A percentile compares a stretch with the other conserved stretches of the same genome.
Evolutionary conservation across 1,284 basidiomycete species (phyloP).

Genomic region (Trichosporon ovoides): DNA sequence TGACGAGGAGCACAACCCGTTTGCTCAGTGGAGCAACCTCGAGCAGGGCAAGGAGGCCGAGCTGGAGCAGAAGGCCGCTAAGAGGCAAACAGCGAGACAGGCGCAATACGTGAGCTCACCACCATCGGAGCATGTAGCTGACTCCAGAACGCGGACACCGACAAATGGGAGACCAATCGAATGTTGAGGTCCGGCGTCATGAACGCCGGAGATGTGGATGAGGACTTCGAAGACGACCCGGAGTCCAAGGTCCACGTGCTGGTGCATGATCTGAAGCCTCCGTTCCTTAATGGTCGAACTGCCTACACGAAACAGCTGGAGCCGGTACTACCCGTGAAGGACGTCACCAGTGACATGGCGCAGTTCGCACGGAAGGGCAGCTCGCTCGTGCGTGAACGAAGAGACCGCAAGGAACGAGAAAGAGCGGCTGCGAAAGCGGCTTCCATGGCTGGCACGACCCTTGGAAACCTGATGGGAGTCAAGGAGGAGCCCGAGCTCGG

Average conservation of each 20-base stretch:
- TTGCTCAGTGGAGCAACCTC: constrained; percentile 84
- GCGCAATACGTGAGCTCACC: constrained; percentile 74
- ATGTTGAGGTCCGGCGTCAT: constrained; percentile 94
- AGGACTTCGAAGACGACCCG: constrained; percentile 84
- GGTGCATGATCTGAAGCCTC: constrained; percentile 94
- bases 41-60: constrained; percentile 67
- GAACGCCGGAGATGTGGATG: constrained; percentile 74
- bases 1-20: constrained; percentile 86
- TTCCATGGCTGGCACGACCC: constrained; percentile 79
- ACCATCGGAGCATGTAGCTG: background rate
- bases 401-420: constrained; percentile 90
- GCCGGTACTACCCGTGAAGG: constrained; percentile 92
- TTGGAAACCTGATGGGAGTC: constrained; percentile 97
- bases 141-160: constrained; percentile 85
- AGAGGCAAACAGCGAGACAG: constrained; percentile 81
- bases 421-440: constrained; percentile 93
- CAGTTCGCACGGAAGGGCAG: constrained; percentile 94
- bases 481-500: constrained; percentile 72
- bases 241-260: constrained; percentile 96
- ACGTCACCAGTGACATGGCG: constrained; percentile 90
- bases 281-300: constrained; percentile 92
- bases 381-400: constrained; percentile 83
- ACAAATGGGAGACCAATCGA: constrained; percentile 96
- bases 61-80: constrained; percentile 72
- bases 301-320: constrained; percentile 96